Evolutionary conservation across 306 rosid genomes (phyloP).

Genomic region (Rosa chinensis): DNA sequence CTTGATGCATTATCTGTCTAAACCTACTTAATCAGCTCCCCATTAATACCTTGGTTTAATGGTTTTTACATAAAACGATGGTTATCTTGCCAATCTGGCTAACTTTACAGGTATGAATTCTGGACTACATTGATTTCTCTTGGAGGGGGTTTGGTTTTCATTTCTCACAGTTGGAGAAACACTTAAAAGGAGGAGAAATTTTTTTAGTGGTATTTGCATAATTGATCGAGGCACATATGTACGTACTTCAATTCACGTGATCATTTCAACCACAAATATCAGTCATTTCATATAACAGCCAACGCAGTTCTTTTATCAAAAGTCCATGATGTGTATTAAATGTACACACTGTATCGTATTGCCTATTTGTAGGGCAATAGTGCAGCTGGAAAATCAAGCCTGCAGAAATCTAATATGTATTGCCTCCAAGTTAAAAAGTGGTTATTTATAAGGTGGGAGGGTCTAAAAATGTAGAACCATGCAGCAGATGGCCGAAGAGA

Average conservation of each 20-base stretch:
- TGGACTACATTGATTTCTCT: neutral
- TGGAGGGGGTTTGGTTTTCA: neutral
- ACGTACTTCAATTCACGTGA: constrained; percentile 21
- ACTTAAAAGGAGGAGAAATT: constrained; percentile 4
- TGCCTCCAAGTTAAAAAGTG: neutral
- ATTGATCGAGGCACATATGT: neutral
- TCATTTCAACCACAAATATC: constrained; percentile 2
- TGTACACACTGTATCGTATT: neutral
- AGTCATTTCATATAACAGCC: neutral
- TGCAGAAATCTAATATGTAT: neutral
- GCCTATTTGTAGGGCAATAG: neutral
- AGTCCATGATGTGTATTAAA: neutral
- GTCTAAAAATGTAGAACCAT: neutral
- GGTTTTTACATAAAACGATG: constrained; percentile 16
- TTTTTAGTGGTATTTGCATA: neutral
- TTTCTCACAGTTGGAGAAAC: constrained; percentile 11
- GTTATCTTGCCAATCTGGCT: neutral
- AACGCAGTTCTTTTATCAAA: neutral
- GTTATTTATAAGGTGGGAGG: neutral
- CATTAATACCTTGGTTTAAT: constrained; percentile 50
- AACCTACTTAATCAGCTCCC: constrained; percentile 47
- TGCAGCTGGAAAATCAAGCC: neutral
- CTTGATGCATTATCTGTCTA: constrained; percentile 36
- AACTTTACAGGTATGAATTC: neutral
- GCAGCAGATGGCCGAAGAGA: neutral